Percentiles rank a stretch among this genome's conserved stretches.
Evolutionary conservation across 805 yeast species (phyloP).

Genomic region (Dipodascopsis tothii): DNA sequence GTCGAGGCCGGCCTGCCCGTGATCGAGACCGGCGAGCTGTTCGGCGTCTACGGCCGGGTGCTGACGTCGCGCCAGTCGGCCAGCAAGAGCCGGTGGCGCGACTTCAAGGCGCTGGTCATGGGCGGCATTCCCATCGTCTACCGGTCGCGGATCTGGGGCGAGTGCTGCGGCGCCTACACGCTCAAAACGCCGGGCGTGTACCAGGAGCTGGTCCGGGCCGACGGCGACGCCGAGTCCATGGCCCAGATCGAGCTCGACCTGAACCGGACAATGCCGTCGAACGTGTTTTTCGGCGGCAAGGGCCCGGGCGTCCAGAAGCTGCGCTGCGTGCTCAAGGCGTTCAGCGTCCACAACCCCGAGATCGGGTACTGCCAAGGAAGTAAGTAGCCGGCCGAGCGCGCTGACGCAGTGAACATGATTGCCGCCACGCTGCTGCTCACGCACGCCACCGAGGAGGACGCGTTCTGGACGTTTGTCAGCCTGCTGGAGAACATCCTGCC

Average conservation of each 20-base stretch:
- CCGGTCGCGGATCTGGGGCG: slow-evolving; percentile 46
- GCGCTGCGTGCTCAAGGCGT: slow-evolving; percentile 44
- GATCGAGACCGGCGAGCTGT: slow-evolving; percentile 30
- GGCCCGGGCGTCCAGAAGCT: slow-evolving; percentile 49
- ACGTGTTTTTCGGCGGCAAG: slow-evolving; percentile 44
- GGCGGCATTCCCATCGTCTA: slow-evolving; percentile 46
- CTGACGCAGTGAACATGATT: slow-evolving; percentile 44
- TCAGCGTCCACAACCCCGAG: slow-evolving; percentile 40
- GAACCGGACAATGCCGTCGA: slow-evolving; percentile 49
- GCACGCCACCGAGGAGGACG: slow-evolving; percentile 42
- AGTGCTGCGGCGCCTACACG: slow-evolving; percentile 45
- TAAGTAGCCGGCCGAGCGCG: not conserved
- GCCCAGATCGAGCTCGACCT: slow-evolving; percentile 48
- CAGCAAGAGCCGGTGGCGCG: slow-evolving; percentile 25
- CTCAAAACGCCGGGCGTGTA: slow-evolving; percentile 44
- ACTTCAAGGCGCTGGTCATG: slow-evolving; percentile 34
- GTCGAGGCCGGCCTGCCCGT: slow-evolving; percentile 25
- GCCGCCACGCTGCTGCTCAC: slow-evolving; percentile 45
- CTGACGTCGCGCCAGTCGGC: slow-evolving; percentile 25
- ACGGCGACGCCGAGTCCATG: slow-evolving; percentile 32
- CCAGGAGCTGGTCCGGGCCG: slow-evolving; percentile 27
- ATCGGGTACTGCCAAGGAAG: slow-evolving; percentile 53
- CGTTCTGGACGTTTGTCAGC: slow-evolving; percentile 46
- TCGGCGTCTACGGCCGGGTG: slow-evolving; percentile 38
- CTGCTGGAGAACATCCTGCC: slow-evolving; percentile 46